phyloP scores from a whole-genome alignment of 345 rosid species.

The Dovyalis caffra region DNA sequence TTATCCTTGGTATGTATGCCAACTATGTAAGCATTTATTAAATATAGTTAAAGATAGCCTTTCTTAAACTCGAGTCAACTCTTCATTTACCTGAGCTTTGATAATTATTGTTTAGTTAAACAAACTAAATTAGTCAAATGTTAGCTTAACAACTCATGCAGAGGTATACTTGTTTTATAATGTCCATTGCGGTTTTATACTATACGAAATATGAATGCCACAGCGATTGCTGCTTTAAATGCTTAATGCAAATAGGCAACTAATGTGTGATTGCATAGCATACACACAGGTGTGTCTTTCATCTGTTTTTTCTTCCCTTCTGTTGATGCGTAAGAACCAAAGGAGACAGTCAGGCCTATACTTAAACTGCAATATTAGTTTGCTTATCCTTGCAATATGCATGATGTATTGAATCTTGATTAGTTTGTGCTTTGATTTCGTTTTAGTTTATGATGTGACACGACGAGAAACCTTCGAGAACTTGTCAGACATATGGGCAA shows the following conservation, averaged over 20 bases:
- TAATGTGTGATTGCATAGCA: too few relatives aligned
- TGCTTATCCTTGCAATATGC: conserved; percentile 8
- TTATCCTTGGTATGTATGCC: conserved; percentile 70
- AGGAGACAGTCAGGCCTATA: neutral
- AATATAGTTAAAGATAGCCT: neutral
- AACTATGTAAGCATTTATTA: neutral
- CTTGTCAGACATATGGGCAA: conserved; percentile 81
- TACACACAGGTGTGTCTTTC: too few relatives aligned
- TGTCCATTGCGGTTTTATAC: too few relatives aligned
- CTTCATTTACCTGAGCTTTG: neutral
- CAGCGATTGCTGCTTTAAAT: too few relatives aligned
- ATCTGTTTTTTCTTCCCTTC: neutral
- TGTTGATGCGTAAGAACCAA: neutral
- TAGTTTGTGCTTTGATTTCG: conserved; percentile 1
- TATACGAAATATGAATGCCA: too few relatives aligned
- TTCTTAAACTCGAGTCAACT: neutral
- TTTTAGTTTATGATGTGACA: conserved; percentile 84
- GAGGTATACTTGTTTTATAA: too few relatives aligned
- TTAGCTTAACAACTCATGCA: neutral
- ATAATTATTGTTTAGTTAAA: neutral
- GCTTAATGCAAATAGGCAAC: too few relatives aligned
- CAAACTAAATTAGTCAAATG: neutral
- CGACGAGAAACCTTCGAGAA: conserved; percentile 72
- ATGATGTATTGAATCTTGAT: neutral
- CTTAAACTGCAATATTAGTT: neutral